Base-by-base conservation (phyloP, 495 filamentous ascomycete species). In the Talaromyces nanjingensis region DNA sequence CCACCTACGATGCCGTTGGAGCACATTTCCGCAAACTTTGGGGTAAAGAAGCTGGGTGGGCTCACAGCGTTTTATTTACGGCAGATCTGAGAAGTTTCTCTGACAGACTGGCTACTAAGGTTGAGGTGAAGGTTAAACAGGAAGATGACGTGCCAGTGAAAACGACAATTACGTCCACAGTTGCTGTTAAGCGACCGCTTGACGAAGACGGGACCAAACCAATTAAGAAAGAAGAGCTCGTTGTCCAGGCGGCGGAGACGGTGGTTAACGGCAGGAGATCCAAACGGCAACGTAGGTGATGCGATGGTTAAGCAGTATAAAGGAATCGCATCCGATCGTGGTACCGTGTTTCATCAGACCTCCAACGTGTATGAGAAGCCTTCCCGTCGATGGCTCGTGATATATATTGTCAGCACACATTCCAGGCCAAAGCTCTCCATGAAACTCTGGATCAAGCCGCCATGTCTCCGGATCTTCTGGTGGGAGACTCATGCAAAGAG, bases 1-100 rank as follows among this genome's bases (percentile, higher is more conserved):
- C 83, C 27, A 94, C 91, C 60, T 97, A 98, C 71, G 87, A 92
- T 68, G 90, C 92, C 7, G 84, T 99, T 49, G 96, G 89, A 3
- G 88, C 96, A 65, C 87, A 94, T 69, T 98, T 98, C 73, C 84
- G 94, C 33, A 84, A 84, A 59, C 82, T 98, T 5, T 98, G 96
- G 96, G 94, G 94, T 0, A 85, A 88, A 34, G 90, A 98, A 67
- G 94, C 94, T 9, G 94, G 94, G 1, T 99, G 96, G 96, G 96
- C 94, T 1, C 94, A 99, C 74, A 93, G 88, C 45, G 96, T 98
- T 18, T 82, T 99, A 5, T 99, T 99, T 72, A 94, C 94, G 0
- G 96, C 94, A 3, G 92, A 99, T 72, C 74, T 99, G 55, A 89
- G 86, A 71, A 86, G 89, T 0, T 98, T 98, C 70, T 84, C 91